These are phyloP conservation scores for Syzygium aromaticum DNA, from an alignment of 345 rosid species.

Conservation along the genomic window DNA sequence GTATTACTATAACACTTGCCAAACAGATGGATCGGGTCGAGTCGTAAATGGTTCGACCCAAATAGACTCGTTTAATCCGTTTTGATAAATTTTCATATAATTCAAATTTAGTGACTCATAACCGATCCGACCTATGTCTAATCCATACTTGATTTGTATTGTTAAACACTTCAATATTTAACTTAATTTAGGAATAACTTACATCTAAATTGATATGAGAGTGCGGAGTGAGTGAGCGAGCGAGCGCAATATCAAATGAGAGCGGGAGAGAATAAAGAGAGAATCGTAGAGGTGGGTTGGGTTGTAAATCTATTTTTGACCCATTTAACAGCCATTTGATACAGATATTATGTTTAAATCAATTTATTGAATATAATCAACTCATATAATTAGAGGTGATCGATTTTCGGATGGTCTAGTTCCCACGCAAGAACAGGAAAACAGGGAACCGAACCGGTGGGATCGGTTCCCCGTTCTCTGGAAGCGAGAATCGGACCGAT, in stretches of 20 bases:
- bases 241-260: background rate
- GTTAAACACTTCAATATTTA: background rate
- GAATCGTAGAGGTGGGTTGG: background rate
- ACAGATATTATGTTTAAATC: too few species aligned
- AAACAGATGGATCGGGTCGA: rapidly evolving
- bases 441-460: too few species aligned
- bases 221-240: rapidly evolving
- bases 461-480: too few species aligned
- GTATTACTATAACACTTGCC: background rate
- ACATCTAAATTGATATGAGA: rapidly evolving
- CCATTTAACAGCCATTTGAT: too few species aligned
- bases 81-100: background rate
- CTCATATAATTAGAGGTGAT: too few species aligned
- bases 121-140: background rate
- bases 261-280: background rate
- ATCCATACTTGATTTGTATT: background rate
- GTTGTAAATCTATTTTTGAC: too few species aligned
- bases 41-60: background rate
- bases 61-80: too few species aligned
- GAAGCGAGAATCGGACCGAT: too few species aligned
- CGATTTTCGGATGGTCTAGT: too few species aligned
- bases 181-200: background rate
- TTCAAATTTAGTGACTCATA: background rate
- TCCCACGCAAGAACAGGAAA: too few species aligned
- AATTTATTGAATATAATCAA: too few species aligned